Evolutionary conservation across 163 green algal genomes (phyloP).

Genomic region (Prototheca stagnorum): DNA sequence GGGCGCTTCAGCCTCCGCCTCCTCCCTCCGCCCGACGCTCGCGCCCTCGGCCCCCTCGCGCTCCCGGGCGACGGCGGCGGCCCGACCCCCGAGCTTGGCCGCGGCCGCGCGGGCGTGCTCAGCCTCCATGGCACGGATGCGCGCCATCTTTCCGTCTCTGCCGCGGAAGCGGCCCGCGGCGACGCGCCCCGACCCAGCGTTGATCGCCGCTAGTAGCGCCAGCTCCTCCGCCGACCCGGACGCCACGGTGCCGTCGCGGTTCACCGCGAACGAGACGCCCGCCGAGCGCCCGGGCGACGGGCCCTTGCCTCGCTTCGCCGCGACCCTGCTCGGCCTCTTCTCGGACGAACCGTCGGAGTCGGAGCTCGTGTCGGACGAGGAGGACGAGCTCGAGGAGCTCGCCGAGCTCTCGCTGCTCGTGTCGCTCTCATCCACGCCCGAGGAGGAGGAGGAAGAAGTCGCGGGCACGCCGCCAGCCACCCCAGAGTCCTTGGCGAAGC

Average conservation of each 20-base stretch:
- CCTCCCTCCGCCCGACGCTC: conserved; percentile 8
- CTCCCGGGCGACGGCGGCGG: neutral
- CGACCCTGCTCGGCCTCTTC: conserved; percentile 2
- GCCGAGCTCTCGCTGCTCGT: neutral
- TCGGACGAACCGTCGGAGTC: conserved; percentile 3
- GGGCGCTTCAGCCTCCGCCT: conserved; percentile 6
- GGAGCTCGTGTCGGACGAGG: neutral
- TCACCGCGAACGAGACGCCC: no score
- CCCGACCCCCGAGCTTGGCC: neutral
- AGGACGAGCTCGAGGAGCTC: neutral
- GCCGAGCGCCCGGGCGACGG: neutral
- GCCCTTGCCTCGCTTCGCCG: neutral
- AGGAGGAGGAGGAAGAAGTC: neutral
- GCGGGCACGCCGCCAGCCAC: conserved; percentile 7
- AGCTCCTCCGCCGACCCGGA: conserved; percentile 37
- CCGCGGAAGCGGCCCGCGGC: conserved; percentile 44
- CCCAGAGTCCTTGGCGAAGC: conserved; percentile 32
- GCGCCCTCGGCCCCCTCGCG: neutral
- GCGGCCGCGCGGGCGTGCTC: conserved; percentile 10
- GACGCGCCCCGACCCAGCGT: conserved; percentile 16
- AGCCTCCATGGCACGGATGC: conserved; percentile 51
- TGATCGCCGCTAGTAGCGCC: conserved; percentile 38
- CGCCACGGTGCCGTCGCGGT: conserved; percentile 49
- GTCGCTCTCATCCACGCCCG: conserved; percentile 1
- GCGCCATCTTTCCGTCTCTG: conserved; percentile 57